Base-by-base conservation (phyloP, 2,329 filamentous ascomycete genomes). In the Colletotrichum navitas region DNA sequence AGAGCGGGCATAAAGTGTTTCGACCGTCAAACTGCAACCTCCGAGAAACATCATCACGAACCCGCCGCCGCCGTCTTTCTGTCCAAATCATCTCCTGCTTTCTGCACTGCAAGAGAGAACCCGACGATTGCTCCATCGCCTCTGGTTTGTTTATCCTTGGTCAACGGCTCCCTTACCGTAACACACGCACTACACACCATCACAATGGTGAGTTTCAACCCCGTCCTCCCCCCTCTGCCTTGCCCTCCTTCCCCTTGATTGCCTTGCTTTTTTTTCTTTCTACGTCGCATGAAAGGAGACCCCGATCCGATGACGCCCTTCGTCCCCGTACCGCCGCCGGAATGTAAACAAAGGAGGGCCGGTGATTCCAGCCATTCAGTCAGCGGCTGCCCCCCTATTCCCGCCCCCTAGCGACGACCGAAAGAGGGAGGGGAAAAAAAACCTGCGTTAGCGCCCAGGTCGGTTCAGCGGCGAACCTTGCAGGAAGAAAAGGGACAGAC, bases 181-280 rank as follows among this genome's bases (percentile, higher is more conserved):
- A 36, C 47, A 60, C 45, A 29, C 36, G 24, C 61, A 70, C 68
- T 64, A 63, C 67, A 69, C 74, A 66, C 64, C 72, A 80, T 76
- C 73, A 80, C 76, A 79, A 82, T 82, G 80, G 80, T 82, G 78
- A 82, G 80, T 82, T 49, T 49, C 32, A 3, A 32, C n/a, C 61
- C 52, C 52, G 51, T 34, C 8, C 41, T 63, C 49, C 36, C 34
- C 24, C 49, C 36, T 26, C 14, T 58, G 14, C 51, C 24, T 43
- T 21, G 21, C 8, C n/a, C 45, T 36, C 21, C n/a, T 16, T 24
- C 34, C 68, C 55, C 39, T 55, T 39, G 26, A 59, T 68, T 55
- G 67, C 62, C 24, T 61, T 72, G 63, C 54, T 68, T 68, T 47
- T 72, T 66, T 67, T 66, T 39, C 58, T 64, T 64, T 62, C 54